Conservation (phyloP, 1,139 yeast species). For the Geotrichum carabidarum region DNA sequence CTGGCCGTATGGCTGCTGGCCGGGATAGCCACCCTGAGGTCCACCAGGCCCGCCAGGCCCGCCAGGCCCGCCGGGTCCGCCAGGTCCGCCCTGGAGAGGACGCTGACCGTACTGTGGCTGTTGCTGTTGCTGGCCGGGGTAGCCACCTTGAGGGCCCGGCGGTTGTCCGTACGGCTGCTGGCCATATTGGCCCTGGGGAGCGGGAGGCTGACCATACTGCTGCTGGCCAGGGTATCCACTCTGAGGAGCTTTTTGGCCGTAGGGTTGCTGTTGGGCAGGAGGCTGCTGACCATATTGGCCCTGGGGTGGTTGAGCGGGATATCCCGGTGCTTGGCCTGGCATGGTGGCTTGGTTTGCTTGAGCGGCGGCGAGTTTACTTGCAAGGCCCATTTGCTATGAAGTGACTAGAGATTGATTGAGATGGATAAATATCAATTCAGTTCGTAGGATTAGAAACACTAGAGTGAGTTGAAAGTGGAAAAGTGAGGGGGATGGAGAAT, state of each 20-base stretch:
- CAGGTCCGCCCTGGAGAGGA: constrained; percentile 9
- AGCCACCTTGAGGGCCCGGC: constrained; percentile 1
- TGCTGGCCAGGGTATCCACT: constrained; percentile 3
- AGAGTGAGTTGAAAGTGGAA: not conserved
- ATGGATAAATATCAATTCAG: not conserved
- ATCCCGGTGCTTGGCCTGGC: constrained; percentile 4
- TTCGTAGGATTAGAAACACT: not conserved
- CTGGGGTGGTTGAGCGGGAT: constrained; percentile 18
- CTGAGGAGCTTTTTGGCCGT: not conserved
- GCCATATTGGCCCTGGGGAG: not conserved
- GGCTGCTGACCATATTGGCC: constrained; percentile 28
- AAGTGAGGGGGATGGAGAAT: not conserved
- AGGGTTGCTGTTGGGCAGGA: not conserved
- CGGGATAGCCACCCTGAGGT: constrained; percentile 28
- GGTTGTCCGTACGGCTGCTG: constrained; percentile 5
- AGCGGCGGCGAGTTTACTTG: constrained; percentile 20
- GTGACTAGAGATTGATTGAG: not conserved
- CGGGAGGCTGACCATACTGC: not conserved
- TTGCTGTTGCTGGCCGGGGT: constrained; percentile 6
- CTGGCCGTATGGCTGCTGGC: constrained; percentile 18
- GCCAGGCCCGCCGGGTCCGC: constrained; percentile 2
- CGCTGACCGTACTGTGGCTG: constrained; percentile 9
- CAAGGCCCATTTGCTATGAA: constrained; percentile 18
- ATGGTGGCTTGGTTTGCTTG: constrained; percentile 17
- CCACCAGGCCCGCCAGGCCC: not conserved